Base-by-base conservation (phyloP, 1,284 basidiomycete species). In the Porodaedalea pini region DNA sequence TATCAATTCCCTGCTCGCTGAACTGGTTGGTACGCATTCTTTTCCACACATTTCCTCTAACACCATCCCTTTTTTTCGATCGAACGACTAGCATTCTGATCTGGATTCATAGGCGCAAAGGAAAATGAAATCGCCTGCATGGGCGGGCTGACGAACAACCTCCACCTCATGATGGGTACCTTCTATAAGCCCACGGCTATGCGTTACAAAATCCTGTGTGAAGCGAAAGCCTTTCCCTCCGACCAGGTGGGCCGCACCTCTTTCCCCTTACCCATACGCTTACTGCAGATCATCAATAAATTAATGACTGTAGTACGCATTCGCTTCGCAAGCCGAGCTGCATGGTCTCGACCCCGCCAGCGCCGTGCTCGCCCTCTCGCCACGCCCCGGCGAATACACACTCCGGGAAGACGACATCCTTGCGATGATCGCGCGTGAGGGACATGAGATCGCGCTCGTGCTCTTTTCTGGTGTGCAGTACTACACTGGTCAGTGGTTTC, bases 401-500 rank as follows among this genome's bases (percentile, higher is more conserved):
- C 82, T 99, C 59, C 83, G 93, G 62, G 90, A 90, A 63, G 85
- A 91, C 66, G 97, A 99, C 73, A 96, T 99, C 63, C 75, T 98
- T 17, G 76, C 80, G 44, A 76, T 77, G 37, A 86, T 99, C 65
- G 81, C 84, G 51, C 78, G 82, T 64, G 81, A 94, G 69, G 90
- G 90, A 17, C 59, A 75, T 32, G 77, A 82, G 62, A 92, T 97
- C 63, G 90, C 94, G 23, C 78, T 98, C 51, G 92, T 98, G 56
- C 81, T 96, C 62, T 89, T 98, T 67, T 86, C 88, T 57, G 92
- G 93, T 0, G 83, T 97, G 10, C 96, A 99, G 72, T 99, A 95
- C 76, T 98, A 98, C 73, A 96, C 94, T 10, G 97, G 95, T n/a
- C 95, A 99, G 73, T 83, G 80, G 70, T 98, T 99, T 73, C 88